Evolutionary conservation across 75 land plant species (phyloP).

Genomic region (Isoetes taiwanensis): DNA sequence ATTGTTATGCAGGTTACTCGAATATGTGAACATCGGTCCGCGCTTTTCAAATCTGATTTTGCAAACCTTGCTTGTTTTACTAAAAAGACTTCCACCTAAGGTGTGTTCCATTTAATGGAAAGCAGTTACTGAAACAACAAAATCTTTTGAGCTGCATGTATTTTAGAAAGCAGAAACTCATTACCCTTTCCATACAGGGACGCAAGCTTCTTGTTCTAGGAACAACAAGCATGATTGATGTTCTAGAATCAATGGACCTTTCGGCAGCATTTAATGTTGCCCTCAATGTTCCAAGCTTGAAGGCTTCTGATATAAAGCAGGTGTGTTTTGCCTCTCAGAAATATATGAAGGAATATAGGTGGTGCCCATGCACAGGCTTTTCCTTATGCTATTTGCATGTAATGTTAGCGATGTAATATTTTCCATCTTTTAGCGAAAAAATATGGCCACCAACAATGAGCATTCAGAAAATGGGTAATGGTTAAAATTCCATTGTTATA

Average conservation of each 20-base stretch:
- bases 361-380: no score
- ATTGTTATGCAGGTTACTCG: constrained; percentile 48
- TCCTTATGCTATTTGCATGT: no score
- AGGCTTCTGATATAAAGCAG: constrained; percentile 49
- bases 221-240: constrained; percentile 49
- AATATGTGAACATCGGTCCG: constrained; percentile 81
- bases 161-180: background rate
- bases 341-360: no score
- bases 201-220: constrained; percentile 77
- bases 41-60: constrained; percentile 87
- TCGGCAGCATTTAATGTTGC: constrained; percentile 58
- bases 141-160: no score
- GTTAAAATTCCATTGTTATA: constrained; percentile 2
- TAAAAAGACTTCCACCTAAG: constrained; percentile 87
- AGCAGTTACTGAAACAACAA: background rate
- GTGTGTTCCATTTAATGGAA: constrained; percentile 16
- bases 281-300: constrained; percentile 52
- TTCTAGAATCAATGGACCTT: constrained; percentile 63
- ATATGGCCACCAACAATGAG: background rate
- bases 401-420: no score
- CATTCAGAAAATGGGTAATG: background rate
- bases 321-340: no score
- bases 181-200: constrained; percentile 37
- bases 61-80: constrained; percentile 66
- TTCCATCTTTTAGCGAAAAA: no score